These are phyloP conservation scores for Rubus parviflorus DNA, from an alignment of 306 rosid genomes.

Conservation along the genomic window DNA sequence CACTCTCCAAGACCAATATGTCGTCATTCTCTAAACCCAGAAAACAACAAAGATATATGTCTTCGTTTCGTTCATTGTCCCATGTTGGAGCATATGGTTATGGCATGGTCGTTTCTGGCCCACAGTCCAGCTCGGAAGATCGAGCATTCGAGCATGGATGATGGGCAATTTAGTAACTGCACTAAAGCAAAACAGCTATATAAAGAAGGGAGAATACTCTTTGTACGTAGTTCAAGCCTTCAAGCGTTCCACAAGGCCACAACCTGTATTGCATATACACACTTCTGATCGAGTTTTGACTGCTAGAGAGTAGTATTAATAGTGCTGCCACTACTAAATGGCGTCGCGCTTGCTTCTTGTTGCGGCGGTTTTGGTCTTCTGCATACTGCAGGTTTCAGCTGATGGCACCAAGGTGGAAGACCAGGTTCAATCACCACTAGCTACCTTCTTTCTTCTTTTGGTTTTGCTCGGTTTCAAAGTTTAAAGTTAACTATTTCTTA, in stretches of 20 bases:
- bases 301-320: not conserved
- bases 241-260: not conserved
- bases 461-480: no score
- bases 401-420: conserved; percentile 17
- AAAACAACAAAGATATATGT: not conserved
- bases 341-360: conserved; percentile 28
- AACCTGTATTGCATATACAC: not conserved
- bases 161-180: conserved; percentile 11
- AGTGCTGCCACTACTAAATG: conserved; percentile 5
- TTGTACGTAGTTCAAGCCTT: not conserved
- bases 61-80: not conserved
- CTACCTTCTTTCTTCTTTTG: not conserved
- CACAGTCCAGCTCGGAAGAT: not conserved
- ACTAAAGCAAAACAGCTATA: conserved; percentile 6
- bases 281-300: not conserved
- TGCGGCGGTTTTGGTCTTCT: conserved; percentile 19
- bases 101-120: not conserved
- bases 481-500: no score
- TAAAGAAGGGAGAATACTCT: not conserved
- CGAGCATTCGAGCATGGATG: not conserved
- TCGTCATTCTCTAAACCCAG: not conserved
- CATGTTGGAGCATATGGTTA: not conserved
- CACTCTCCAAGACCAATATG: not conserved
- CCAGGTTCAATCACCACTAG: conserved; percentile 14
- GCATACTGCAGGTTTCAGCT: conserved; percentile 25